Percentiles rank a stretch among this genome's conserved stretches.
Conservation (phyloP, 23 red algal species). For the Chondrus crispus region DNA sequence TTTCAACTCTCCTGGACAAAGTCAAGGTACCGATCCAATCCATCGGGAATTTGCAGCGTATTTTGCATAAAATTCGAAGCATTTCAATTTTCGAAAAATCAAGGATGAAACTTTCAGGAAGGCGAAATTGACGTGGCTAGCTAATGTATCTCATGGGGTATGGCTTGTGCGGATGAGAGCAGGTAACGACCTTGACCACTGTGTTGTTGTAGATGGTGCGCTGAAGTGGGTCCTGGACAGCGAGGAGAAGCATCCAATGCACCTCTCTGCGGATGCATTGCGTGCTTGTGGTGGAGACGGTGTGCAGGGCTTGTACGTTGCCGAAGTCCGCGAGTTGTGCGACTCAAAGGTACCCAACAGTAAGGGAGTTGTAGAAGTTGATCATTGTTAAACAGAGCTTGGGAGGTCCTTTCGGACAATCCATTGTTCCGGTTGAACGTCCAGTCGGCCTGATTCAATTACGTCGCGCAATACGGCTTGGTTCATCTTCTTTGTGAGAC, state of each 20-base stretch:
- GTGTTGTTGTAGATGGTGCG: neutral
- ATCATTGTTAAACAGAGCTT: too few species aligned
- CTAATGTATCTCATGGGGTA: neutral
- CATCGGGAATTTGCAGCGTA: neutral
- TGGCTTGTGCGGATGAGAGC: neutral
- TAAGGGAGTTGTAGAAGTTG: too few species aligned
- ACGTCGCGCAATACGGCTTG: too few species aligned
- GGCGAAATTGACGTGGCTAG: neutral
- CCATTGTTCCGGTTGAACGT: too few species aligned
- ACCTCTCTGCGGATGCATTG: neutral
- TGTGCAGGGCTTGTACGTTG: neutral
- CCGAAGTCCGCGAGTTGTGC: neutral
- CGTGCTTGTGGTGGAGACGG: neutral
- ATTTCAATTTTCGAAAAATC: neutral
- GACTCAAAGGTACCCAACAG: too few species aligned
- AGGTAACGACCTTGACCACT: slow-evolving; percentile 9
- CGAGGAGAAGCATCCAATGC: neutral
- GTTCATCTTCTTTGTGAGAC: too few species aligned
- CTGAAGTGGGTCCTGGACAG: neutral
- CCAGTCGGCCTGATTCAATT: too few species aligned
- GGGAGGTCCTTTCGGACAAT: too few species aligned
- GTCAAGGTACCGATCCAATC: too few species aligned
- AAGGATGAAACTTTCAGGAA: neutral
- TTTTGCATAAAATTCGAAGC: neutral
- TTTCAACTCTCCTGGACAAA: too few species aligned